Evolutionary conservation across 495 filamentous ascomycete species (phyloP).

Genomic region (Trichoderma parareesei): DNA sequence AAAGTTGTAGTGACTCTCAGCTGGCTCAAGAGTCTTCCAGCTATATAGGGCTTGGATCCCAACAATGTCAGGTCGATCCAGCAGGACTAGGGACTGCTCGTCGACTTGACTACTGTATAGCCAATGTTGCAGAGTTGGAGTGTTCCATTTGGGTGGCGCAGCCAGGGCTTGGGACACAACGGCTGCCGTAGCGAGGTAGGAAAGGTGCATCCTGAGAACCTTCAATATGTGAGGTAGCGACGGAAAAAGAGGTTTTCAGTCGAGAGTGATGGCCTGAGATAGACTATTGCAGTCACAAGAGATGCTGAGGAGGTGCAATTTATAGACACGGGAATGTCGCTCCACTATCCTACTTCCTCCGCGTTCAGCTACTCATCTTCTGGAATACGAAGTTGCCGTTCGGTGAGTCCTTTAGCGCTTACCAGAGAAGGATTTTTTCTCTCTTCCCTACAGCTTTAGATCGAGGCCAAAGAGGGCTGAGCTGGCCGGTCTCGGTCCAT

Average conservation of each 20-base stretch:
- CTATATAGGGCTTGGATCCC: not conserved
- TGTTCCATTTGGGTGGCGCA: not conserved
- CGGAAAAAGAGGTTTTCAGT: not conserved
- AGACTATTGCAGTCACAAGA: too few relatives aligned
- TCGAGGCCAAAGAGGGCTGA: not conserved
- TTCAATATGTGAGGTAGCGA: not conserved
- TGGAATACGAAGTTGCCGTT: too few relatives aligned
- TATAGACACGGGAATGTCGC: too few relatives aligned
- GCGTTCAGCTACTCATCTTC: too few relatives aligned
- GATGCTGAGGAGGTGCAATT: too few relatives aligned
- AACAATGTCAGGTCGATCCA: not conserved
- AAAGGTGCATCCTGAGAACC: not conserved
- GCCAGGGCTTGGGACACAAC: not conserved
- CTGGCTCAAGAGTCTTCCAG: not conserved
- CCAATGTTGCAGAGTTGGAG: not conserved
- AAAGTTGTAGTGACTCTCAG: not conserved
- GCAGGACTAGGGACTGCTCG: not conserved
- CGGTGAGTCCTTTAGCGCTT: too few relatives aligned
- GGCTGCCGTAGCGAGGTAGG: not conserved
- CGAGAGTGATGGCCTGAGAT: too few relatives aligned
- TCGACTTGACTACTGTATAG: not conserved
- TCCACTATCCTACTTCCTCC: too few relatives aligned
- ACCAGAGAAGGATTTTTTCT: too few relatives aligned
- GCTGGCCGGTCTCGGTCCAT: not conserved
- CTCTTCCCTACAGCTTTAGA: too few relatives aligned